Evolutionary conservation across 352 stramenopile genomes (phyloP), one percentile per base, ranked within the genome.

Genomic region (Globisporangium heterothallicum): DNA sequence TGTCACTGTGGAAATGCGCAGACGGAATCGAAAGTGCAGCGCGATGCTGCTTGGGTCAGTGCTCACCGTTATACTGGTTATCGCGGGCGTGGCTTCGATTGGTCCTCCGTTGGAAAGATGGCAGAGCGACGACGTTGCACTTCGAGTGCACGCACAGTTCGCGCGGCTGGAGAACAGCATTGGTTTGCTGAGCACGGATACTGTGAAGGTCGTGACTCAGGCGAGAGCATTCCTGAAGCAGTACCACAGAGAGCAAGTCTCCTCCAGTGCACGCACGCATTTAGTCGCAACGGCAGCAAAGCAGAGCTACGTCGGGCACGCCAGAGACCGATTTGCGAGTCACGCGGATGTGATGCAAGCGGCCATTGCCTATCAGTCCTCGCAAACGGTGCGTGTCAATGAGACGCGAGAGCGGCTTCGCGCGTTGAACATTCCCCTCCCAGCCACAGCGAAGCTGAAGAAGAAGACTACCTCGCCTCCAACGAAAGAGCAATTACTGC

Each of bases 371-470:
- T 35, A 22, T 10, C 56, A 63, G 26, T 34, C 32, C 21, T 42
- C 48, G 9, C 55, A 52, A 24, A 34, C 34, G 22, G 18, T 32
- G 8, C 47, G 21, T 1, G 14, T 40, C 5, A 44, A 58, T 24
- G 56, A 50, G 35, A 63, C 56, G 26, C 18, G 19, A 25, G 47
- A 45, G 24, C 30, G 25, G 32, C 35, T 63, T 13, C 34, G 29
- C 16, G 34, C 48, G 2, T 25, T 63, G 40, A 63, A 63, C 42
- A 34, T 63, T 19, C 53, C 56, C 30, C 14, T 63, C 12, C 42
- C 48, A 19, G n/a, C 27, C 2, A 13, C n/a, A 6, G 13, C 34
- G 16, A 24, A 27, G 9, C 12, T 13, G 9, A 26, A 56, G 32
- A 12, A 16, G 14, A 14, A 18, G 21, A 29, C 16, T 3, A 9